phyloP scores from a whole-genome alignment of 2,329 filamentous ascomycete genomes.

The Volutella citrinella region DNA sequence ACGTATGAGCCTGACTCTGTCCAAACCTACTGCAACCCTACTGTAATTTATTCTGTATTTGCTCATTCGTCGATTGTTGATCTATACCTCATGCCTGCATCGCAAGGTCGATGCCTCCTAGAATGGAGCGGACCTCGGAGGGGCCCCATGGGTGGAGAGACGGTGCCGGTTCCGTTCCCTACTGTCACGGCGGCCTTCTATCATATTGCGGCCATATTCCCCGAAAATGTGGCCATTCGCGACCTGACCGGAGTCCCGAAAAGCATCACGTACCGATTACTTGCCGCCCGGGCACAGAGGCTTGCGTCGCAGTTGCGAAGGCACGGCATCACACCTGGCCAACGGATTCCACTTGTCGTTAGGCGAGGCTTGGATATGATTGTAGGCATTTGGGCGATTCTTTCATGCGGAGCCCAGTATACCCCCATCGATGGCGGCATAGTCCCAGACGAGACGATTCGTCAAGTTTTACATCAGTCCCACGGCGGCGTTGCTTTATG shows the following conservation, averaged over 20 bases:
- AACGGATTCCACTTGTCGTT: constrained; percentile 53
- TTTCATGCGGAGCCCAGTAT: constrained; percentile 58
- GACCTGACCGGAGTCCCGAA: constrained; percentile 28
- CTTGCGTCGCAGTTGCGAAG: constrained; percentile 38
- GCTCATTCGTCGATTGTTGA: too few relatives aligned
- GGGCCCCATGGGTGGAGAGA: constrained; percentile 11
- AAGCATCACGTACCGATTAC: constrained; percentile 43
- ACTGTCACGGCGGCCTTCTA: constrained; percentile 38
- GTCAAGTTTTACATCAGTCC: constrained; percentile 48
- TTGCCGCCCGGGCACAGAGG: constrained; percentile 40
- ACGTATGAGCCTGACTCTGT: too few relatives aligned
- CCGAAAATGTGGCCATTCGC: constrained; percentile 37
- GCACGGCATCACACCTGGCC: constrained; percentile 39
- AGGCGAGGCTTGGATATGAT: constrained; percentile 55
- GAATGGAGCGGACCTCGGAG: constrained; percentile 5
- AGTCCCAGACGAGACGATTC: constrained; percentile 45
- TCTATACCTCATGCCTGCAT: constrained; percentile 3
- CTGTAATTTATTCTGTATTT: too few relatives aligned
- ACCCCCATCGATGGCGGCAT: constrained; percentile 57
- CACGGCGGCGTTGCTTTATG: constrained; percentile 45
- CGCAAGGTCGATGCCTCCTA: constrained; percentile 6
- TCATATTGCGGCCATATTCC: constrained; percentile 33
- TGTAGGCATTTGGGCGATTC: constrained; percentile 52
- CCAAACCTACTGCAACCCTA: too few relatives aligned
- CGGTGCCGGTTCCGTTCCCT: constrained; percentile 31